Evolutionary conservation across 1,284 basidiomycete species (phyloP).

Genomic region (Singerocomus rubriflavus): DNA sequence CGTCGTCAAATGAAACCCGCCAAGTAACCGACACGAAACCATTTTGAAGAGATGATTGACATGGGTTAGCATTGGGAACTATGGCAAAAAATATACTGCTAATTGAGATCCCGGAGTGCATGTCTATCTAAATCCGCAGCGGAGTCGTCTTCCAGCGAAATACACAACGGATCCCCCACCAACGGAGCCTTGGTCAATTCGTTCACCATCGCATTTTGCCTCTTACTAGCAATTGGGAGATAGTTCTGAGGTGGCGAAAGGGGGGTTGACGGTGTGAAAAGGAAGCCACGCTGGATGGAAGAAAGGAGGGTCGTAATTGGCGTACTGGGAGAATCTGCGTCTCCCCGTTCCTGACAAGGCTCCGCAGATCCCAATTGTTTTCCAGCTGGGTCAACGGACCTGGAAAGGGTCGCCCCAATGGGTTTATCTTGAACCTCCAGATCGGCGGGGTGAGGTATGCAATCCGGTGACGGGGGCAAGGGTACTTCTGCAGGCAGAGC

Average conservation of each 20-base stretch:
- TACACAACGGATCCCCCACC: constrained; percentile 10
- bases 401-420: neutral
- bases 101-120: constrained; percentile 29
- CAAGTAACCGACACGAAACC: too few species aligned
- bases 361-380: neutral
- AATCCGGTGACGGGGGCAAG: constrained; percentile 29
- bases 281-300: constrained; percentile 67
- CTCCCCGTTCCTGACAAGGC: constrained; percentile 2
- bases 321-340: constrained; percentile 39
- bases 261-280: constrained; percentile 57
- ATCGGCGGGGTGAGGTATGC: constrained; percentile 1
- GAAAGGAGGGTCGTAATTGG: constrained; percentile 67
- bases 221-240: constrained; percentile 22
- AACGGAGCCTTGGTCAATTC: constrained; percentile 3
- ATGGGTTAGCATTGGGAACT: constrained; percentile 5
- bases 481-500: constrained; percentile 23
- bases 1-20: constrained; percentile 10
- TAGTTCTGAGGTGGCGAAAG: constrained; percentile 57
- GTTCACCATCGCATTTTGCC: constrained; percentile 15
- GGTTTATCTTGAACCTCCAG: constrained; percentile 6
- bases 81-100: constrained; percentile 5
- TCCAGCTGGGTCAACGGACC: neutral
- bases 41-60: neutral
- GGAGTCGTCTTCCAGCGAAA: constrained; percentile 10
- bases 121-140: constrained; percentile 23